Evolutionary conservation across 169 alveolate species (phyloP).

Genomic region (Eimeria acervulina): DNA sequence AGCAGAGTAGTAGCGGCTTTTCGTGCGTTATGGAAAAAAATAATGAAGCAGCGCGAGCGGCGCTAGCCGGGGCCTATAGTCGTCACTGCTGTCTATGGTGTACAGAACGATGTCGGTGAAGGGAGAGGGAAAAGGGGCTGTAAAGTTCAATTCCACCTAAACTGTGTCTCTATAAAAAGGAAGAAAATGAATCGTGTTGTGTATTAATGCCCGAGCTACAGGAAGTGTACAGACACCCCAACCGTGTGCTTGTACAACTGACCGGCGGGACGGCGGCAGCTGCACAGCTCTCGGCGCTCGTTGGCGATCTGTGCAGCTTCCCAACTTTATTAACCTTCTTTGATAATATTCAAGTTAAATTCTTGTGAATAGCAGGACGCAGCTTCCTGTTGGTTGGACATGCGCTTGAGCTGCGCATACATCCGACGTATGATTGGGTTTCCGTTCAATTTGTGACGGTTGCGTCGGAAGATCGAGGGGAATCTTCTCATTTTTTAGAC

Average conservation of each 20-base stretch:
- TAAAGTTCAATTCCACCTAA: neutral
- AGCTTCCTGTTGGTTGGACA: neutral
- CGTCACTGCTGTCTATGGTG: neutral
- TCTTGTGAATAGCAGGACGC: neutral
- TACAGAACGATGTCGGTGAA: neutral
- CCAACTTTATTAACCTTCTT: neutral
- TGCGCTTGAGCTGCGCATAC: constrained; percentile 31
- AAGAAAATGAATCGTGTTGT: neutral
- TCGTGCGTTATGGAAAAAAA: neutral
- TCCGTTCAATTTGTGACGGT: neutral
- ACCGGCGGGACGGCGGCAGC: constrained; percentile 78
- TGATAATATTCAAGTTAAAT: neutral
- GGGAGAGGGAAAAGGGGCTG: neutral
- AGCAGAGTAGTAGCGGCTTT: neutral
- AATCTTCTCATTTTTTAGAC: neutral
- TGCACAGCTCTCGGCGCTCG: constrained; percentile 3
- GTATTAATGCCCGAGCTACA: neutral
- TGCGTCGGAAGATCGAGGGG: neutral
- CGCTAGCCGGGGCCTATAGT: neutral
- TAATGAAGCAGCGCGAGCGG: neutral
- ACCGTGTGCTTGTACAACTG: neutral
- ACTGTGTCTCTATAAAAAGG: neutral
- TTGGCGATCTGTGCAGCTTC: neutral
- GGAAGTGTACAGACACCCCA: constrained; percentile 57
- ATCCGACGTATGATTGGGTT: neutral